Evolutionary conservation across 768 basidiomycete species (phyloP), one percentile per base, ranked within the genome.

Genomic region (Russula brevipes): DNA sequence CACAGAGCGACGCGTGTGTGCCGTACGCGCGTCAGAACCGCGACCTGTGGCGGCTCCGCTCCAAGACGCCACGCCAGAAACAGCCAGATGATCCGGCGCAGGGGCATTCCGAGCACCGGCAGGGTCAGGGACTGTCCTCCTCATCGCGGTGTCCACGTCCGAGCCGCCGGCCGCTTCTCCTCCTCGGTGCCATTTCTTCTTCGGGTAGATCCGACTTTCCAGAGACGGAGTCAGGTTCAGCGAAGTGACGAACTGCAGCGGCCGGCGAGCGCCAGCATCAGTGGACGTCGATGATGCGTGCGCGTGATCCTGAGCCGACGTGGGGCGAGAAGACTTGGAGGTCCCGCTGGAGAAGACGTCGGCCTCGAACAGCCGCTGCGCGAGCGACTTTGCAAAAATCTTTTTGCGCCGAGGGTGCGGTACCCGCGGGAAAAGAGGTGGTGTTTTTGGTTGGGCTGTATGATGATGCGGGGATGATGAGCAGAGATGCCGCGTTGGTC

Each of bases 281-380:
- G 24, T 24, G 24, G 24, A 24, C 24, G 24, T 24, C 24, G 24
- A 24, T 24, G 45, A 41, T 65, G 30, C 53, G 60, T 60, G 66
- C 66, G 52, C 56, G 16, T 56, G 36, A 51, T 56, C 47, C 19
- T 30, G 59, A 33, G 7, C 44, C 8, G 54, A 33, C 31, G 46
- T 50, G 19, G 42, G 54, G 16, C 41, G 57, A 4, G 55, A 41
- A 19, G 54, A 45, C 14, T 24, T 24, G 24, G 24, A 24, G 24
- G 50, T 41, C 33, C 66, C 65, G 17, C 50, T 57, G 42, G 66
- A 66, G 51, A 62, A 68, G 41, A 68, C 54, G 36, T 61, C 66
- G n/a, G 66, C 66, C 45, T 68, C 60, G 50, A 66, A 54, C 38
- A 68, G 47, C 14, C 66, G 66, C 53, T 60, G 66, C 19, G 60